Evolutionary conservation across 495 filamentous ascomycete genomes (phyloP), one percentile per base, ranked within the genome.

Genomic region (Cladorrhinum samala): DNA sequence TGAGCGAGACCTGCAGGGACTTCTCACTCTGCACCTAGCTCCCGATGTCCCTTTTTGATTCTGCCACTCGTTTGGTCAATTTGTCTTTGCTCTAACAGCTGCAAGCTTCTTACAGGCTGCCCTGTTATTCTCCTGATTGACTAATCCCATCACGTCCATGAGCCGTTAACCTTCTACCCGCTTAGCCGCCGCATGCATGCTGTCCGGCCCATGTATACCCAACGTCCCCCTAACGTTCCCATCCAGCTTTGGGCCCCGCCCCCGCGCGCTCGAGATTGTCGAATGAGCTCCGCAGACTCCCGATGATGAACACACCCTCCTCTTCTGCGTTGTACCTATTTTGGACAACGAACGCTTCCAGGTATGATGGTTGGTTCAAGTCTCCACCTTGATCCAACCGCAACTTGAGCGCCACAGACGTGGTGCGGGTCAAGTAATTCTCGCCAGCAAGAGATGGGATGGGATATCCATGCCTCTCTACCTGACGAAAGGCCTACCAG

Each of bases 31-130:
- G 46, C 53, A 58, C 53, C 46, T 45, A 50, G 56, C 44, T 17
- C 23, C 18, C 24, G 46, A 49, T 51, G 49, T 46, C 27, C 58
- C 45, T 50, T 53, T 45, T 49, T 50, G 42, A 20, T 40, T 30
- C n/a, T 39, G 30, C 58, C 61, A 59, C 53, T 54, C 55, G 25
- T 25, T 45, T 52, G 46, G 36, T 45, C 60, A 64, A 63, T 65
- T 55, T 60, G 8, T 43, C 46, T 18, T 33, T 39, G n/a, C n/a
- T n/a, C n/a, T n/a, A n/a, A n/a, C n/a, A n/a, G n/a, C n/a, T n/a
- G n/a, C n/a, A n/a, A 17, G 13, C 52, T 54, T 49, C 61, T 58
- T 37, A 67, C 44, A 67, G 66, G 66, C 57, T 42, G 66, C 66
- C 66, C 60, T 52, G 46, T 63, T 56, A 52, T 53, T 1, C 30